phyloP scores from a whole-genome alignment of 163 green algal genomes.

The Volvox carteri region DNA sequence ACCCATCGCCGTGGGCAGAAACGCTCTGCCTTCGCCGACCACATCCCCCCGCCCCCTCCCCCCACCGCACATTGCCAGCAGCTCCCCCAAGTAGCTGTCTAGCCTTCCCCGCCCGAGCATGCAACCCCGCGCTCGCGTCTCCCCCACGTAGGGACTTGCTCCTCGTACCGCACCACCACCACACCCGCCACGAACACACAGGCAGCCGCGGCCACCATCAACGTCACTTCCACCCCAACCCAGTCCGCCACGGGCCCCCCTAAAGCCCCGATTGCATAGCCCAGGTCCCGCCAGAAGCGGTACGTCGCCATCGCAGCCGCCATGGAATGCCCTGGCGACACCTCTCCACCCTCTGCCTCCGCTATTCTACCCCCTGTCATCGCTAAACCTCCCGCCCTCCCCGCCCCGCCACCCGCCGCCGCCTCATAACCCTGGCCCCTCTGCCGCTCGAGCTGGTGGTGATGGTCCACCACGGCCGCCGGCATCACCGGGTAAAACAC shows the following conservation, averaged over 20 bases:
- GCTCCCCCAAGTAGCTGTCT: too few species aligned
- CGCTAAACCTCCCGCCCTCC: not conserved
- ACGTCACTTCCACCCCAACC: constrained; percentile 22
- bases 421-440: not conserved
- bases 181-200: constrained; percentile 1
- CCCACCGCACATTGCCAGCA: too few species aligned
- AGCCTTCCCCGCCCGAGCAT: too few species aligned
- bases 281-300: constrained; percentile 40
- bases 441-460: not conserved
- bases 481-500: constrained; percentile 40
- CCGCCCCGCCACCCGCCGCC: not conserved
- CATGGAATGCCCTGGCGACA: not conserved
- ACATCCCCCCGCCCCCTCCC: too few species aligned
- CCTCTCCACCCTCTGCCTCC: not conserved
- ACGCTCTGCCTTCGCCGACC: too few species aligned
- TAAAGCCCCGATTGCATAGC: not conserved
- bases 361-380: not conserved
- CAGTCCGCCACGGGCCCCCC: constrained; percentile 13
- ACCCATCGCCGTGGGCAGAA: too few species aligned
- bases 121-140: too few species aligned
- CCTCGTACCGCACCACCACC: constrained; percentile 5
- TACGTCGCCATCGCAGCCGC: constrained; percentile 25
- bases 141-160: not conserved
- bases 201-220: not conserved
- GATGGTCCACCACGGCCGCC: constrained; percentile 26